These are phyloP conservation scores for Boletus edulis DNA, from an alignment of 768 basidiomycete species.

Conservation along the genomic window DNA sequence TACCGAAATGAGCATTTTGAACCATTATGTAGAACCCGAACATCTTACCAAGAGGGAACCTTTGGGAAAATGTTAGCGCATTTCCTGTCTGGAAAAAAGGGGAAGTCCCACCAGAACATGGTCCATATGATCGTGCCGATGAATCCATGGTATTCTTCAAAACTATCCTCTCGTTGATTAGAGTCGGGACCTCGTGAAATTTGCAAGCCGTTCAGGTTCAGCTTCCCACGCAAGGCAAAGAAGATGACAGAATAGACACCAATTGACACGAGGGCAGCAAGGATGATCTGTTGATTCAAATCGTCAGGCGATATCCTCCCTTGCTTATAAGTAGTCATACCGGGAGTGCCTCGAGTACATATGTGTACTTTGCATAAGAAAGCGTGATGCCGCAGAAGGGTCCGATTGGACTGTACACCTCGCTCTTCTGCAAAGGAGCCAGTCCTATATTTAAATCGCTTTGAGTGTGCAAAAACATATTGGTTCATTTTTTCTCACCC, in stretches of 20 bases:
- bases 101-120: conserved; percentile 62
- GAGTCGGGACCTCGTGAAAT: conserved; percentile 50
- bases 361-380: conserved; percentile 40
- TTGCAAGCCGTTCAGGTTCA: conserved; percentile 49
- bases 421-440: conserved; percentile 34
- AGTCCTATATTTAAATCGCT: conserved; percentile 29
- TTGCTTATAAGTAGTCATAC: conserved; percentile 34
- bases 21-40: neutral
- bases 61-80: conserved; percentile 22
- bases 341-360: conserved; percentile 60
- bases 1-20: conserved; percentile 2
- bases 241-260: conserved; percentile 61
- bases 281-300: conserved; percentile 46
- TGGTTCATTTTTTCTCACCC: conserved; percentile 40
- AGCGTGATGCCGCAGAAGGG: conserved; percentile 51
- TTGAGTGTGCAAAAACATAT: neutral
- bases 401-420: conserved; percentile 51
- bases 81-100: neutral
- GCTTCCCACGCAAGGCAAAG: conserved; percentile 56
- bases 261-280: conserved; percentile 53
- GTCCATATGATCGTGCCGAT: conserved; percentile 59
- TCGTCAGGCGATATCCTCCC: neutral
- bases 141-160: conserved; percentile 57
- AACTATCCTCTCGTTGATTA: conserved; percentile 40
- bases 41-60: conserved; percentile 58